These are phyloP conservation scores for Cucumis cinereus DNA, from an alignment of 306 rosid species.

Conservation along the genomic window DNA sequence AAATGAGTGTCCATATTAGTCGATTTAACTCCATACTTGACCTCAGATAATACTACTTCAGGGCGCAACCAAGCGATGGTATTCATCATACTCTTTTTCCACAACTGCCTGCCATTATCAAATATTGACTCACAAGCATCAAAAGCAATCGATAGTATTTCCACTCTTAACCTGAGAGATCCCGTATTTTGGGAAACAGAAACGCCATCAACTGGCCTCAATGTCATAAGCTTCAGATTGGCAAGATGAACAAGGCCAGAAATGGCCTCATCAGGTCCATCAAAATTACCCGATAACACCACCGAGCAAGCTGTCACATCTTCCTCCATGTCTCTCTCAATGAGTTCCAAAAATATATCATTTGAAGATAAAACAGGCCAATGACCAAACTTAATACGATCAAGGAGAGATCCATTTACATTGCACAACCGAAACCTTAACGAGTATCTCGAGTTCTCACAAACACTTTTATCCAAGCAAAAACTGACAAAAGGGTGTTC, in stretches of 20 bases:
- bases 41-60: conserved; percentile 63
- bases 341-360: conserved; percentile 56
- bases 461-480: conserved; percentile 30
- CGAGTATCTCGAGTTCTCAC: conserved; percentile 26
- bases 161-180: conserved; percentile 68
- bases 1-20: conserved; percentile 37
- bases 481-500: conserved; percentile 42
- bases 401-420: conserved; percentile 23
- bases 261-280: conserved; percentile 78
- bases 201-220: conserved; percentile 50
- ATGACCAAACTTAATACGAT: conserved; percentile 67
- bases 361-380: conserved; percentile 70
- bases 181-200: conserved; percentile 26
- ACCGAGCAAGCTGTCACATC: conserved; percentile 29
- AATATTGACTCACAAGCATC: conserved; percentile 70
- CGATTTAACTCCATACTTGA: conserved; percentile 46
- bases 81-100: conserved; percentile 90
- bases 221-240: conserved; percentile 57
- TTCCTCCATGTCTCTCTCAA: conserved; percentile 22
- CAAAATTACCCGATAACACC: conserved; percentile 63
- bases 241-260: conserved; percentile 72
- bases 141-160: conserved; percentile 47
- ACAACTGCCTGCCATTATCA: conserved; percentile 52
- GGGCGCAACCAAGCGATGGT: conserved; percentile 85
- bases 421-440: conserved; percentile 59